Evolutionary conservation across 2,329 filamentous ascomycete genomes (phyloP).

Genomic region (Xylariomycetidae sp.): DNA sequence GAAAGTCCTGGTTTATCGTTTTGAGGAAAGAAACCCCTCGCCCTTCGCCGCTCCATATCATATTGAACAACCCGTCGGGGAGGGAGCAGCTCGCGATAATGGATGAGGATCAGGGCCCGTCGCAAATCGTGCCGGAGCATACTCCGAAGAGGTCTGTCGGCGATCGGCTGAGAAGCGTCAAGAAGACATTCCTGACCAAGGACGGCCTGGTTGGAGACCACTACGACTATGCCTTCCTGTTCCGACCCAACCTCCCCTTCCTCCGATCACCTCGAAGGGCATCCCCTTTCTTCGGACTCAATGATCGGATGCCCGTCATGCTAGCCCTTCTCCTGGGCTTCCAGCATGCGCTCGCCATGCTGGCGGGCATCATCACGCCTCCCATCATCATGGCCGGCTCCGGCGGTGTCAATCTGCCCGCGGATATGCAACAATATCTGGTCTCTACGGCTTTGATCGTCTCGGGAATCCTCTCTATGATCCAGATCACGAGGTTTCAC

Average conservation of each 20-base stretch:
- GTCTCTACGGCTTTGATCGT: constrained; percentile 77
- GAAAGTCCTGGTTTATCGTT: no score
- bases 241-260: constrained; percentile 78
- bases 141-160: constrained; percentile 28
- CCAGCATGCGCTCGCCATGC: constrained; percentile 75
- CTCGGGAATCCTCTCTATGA: constrained; percentile 66
- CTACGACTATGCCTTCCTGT: constrained; percentile 92
- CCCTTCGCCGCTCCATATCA: no score
- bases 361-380: constrained; percentile 71
- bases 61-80: no score
- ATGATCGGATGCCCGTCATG: constrained; percentile 72
- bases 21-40: no score
- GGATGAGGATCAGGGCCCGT: constrained; percentile 53
- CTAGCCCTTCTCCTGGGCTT: constrained; percentile 71
- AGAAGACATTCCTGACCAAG: constrained; percentile 47
- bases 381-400: constrained; percentile 65
- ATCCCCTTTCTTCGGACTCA: constrained; percentile 81
- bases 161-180: constrained; percentile 26
- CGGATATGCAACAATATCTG: constrained; percentile 65
- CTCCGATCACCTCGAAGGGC: constrained; percentile 55
- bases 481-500: constrained; percentile 76
- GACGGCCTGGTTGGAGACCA: constrained; percentile 74
- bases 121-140: constrained; percentile 40
- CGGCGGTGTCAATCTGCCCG: constrained; percentile 58
- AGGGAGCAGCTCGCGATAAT: no score